Conservation (phyloP, 768 basidiomycete genomes). For the Rhizopogon sp. region DNA sequence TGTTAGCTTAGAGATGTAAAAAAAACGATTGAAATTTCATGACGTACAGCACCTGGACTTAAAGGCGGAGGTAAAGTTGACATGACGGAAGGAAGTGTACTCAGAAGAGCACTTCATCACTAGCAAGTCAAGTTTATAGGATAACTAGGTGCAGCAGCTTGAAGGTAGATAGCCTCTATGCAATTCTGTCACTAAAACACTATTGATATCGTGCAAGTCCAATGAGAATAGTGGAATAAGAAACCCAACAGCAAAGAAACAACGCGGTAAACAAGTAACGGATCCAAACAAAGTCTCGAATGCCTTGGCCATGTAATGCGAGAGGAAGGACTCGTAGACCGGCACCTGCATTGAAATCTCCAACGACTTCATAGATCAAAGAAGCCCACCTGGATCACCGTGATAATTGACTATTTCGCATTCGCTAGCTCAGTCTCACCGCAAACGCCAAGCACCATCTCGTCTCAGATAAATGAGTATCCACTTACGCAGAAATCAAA, state of each 20-base stretch:
- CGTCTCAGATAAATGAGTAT: not conserved
- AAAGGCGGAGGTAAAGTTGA: too few species aligned
- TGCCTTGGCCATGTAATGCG: slow-evolving; percentile 97
- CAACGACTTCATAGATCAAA: not conserved
- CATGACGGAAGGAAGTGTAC: too few species aligned
- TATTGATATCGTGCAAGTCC: slow-evolving; percentile 2
- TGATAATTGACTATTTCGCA: slow-evolving; percentile 90
- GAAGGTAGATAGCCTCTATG: too few species aligned
- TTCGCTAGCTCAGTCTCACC: slow-evolving; percentile 86
- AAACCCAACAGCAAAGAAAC: slow-evolving; percentile 45
- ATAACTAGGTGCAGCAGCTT: too few species aligned
- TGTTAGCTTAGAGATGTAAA: too few species aligned
- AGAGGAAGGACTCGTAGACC: slow-evolving; percentile 99
- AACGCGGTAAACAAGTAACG: slow-evolving; percentile 97
- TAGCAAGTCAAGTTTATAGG: too few species aligned
- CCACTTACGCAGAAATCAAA: slow-evolving; percentile 84
- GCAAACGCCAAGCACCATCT: too few species aligned
- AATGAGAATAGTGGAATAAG: not conserved
- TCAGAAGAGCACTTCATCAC: too few species aligned
- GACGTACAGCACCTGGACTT: too few species aligned
- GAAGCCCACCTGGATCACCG: slow-evolving; percentile 84
- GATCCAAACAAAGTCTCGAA: slow-evolving; percentile 97
- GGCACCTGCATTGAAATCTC: slow-evolving; percentile 15
- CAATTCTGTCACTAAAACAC: slow-evolving; percentile 3
- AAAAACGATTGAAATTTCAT: too few species aligned